phyloP scores from a whole-genome alignment of 2,329 filamentous ascomycete genomes.

The Fusarium armeniacum region DNA sequence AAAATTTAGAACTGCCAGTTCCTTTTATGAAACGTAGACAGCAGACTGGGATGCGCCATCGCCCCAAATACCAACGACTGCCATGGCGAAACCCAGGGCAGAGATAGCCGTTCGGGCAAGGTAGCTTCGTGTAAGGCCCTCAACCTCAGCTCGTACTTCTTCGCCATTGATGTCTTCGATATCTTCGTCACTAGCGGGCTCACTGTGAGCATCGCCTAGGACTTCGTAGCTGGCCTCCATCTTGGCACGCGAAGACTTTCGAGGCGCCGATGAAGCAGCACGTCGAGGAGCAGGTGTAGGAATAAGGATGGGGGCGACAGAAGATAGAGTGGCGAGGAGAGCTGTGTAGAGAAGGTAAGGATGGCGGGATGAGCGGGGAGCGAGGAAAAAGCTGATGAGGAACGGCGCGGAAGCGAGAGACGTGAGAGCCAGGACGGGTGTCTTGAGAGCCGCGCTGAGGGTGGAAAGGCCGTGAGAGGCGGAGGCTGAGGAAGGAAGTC shows the following conservation, averaged over 20 bases:
- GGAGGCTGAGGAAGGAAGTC: constrained; percentile 80
- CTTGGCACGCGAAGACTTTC: constrained; percentile 56
- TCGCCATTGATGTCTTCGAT: constrained; percentile 71
- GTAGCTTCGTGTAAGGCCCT: constrained; percentile 68
- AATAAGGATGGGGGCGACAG: constrained; percentile 65
- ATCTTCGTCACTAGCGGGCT: constrained; percentile 66
- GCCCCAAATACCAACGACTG: constrained; percentile 76
- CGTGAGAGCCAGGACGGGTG: constrained; percentile 76
- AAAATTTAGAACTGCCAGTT: constrained; percentile 2
- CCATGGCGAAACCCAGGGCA: constrained; percentile 71
- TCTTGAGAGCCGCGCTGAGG: constrained; percentile 73
- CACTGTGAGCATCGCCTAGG: constrained; percentile 67
- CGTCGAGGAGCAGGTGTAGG: constrained; percentile 54
- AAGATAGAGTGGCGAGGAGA: constrained; percentile 74
- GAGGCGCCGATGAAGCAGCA: constrained; percentile 49
- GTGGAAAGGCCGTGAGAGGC: constrained; percentile 79
- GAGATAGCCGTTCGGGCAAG: constrained; percentile 67
- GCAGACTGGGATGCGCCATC: constrained; percentile 63
- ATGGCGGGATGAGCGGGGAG: constrained; percentile 80
- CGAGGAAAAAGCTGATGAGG: constrained; percentile 81
- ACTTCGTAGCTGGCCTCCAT: constrained; percentile 82
- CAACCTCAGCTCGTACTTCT: constrained; percentile 70
- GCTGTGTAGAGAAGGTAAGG: constrained; percentile 92
- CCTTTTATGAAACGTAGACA: constrained; percentile 53
- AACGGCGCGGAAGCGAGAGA: constrained; percentile 79